Conservation (phyloP, 306 rosid genomes). For the Rosa persica region DNA sequence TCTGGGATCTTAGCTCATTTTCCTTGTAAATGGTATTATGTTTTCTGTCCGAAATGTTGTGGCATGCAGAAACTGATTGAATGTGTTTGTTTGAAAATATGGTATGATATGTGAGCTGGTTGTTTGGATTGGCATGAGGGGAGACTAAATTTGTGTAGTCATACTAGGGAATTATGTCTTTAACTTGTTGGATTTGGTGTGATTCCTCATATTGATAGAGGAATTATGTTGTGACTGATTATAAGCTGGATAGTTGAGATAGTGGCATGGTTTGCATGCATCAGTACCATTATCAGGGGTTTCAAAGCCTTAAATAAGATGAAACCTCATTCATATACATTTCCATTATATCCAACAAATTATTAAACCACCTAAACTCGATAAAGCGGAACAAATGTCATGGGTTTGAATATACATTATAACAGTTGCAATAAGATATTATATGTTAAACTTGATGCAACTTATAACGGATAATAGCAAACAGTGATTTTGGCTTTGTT, state of each 20-base stretch:
- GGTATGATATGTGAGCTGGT: not conserved
- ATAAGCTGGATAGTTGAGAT: not conserved
- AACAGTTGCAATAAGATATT: too few relatives aligned
- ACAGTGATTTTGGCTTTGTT: too few relatives aligned
- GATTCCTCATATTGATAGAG: not conserved
- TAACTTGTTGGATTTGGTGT: not conserved
- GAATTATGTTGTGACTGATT: not conserved
- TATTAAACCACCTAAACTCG: too few relatives aligned
- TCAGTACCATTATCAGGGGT: too few relatives aligned
- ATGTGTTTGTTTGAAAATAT: not conserved
- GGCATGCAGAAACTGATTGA: not conserved
- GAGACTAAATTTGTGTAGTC: not conserved
- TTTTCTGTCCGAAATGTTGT: slow-evolving; percentile 1
- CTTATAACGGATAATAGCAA: too few relatives aligned
- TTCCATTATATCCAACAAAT: too few relatives aligned
- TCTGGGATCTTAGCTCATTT: not conserved
- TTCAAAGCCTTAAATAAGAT: too few relatives aligned
- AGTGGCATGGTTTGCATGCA: too few relatives aligned
- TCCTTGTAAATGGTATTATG: not conserved
- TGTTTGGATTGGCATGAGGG: not conserved
- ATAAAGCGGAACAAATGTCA: too few relatives aligned
- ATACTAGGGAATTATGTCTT: not conserved
- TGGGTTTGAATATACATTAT: too few relatives aligned
- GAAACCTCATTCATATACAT: too few relatives aligned
- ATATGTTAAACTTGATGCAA: too few relatives aligned